Evolutionary conservation across 2,329 filamentous ascomycete species (phyloP).

Genomic region (Aspergillus spinulosporus): DNA sequence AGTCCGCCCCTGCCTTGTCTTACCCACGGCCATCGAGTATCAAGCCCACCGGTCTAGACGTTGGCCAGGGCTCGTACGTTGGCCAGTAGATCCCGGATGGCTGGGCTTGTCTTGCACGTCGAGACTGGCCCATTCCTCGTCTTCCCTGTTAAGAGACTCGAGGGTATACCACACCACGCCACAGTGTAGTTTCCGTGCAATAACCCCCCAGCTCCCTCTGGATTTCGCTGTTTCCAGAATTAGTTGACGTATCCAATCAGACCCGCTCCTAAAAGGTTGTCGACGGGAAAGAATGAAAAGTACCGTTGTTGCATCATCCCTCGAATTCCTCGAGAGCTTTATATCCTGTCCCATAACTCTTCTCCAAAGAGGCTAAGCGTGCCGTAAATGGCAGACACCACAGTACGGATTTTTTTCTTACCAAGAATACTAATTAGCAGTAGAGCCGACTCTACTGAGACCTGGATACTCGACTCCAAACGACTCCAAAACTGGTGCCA

Average conservation of each 20-base stretch:
- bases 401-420: no score
- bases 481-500: not conserved
- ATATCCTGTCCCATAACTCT: no score
- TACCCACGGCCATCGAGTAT: not conserved
- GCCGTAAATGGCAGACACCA: no score
- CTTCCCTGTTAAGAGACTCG: not conserved
- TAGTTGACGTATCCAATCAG: no score
- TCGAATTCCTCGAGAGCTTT: no score
- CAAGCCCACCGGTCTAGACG: not conserved
- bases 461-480: no score
- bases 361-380: no score
- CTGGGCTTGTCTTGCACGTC: not conserved
- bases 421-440: no score
- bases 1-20: not conserved
- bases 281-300: no score
- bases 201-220: not conserved
- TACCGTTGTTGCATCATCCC: no score
- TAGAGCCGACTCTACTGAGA: not conserved
- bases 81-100: not conserved
- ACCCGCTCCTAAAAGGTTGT: no score
- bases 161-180: not conserved
- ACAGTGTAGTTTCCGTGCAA: not conserved
- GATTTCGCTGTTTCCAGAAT: no score
- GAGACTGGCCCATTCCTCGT: not conserved
- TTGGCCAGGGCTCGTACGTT: not conserved